Evolutionary conservation across 768 basidiomycete species (phyloP).

Genomic region (Ramaria sp.): DNA sequence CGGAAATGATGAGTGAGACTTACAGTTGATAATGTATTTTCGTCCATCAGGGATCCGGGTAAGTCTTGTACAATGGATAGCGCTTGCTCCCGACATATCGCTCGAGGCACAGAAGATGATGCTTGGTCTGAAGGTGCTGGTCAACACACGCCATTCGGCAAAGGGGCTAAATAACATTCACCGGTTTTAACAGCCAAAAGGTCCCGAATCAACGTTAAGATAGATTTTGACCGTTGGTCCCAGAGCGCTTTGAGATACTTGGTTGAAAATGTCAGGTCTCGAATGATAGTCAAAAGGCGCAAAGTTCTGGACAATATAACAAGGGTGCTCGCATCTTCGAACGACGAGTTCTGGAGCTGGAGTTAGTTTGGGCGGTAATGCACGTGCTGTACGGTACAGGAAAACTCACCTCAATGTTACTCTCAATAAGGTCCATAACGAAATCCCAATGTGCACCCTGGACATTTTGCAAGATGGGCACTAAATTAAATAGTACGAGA

Average conservation of each 20-base stretch:
- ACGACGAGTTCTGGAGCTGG: conserved; percentile 38
- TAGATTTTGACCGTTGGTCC: conserved; percentile 40
- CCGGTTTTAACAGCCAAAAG: conserved; percentile 45
- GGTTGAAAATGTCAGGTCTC: conserved; percentile 63
- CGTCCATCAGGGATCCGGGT: conserved; percentile 48
- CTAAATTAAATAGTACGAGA: conserved; percentile 59
- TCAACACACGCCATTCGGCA: background rate
- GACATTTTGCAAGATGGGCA: conserved; percentile 80
- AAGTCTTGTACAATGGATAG: conserved; percentile 59
- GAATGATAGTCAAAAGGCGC: conserved; percentile 50
- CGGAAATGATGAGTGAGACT: conserved; percentile 8
- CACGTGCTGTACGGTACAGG: background rate
- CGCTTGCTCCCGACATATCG: conserved; percentile 55
- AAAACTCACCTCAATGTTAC: conserved; percentile 66
- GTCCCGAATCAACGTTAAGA: conserved; percentile 51
- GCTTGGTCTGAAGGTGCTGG: conserved; percentile 11
- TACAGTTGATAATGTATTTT: conserved; percentile 56
- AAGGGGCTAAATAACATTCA: conserved; percentile 22
- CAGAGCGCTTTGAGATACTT: conserved; percentile 61
- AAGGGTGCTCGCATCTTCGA: conserved; percentile 46
- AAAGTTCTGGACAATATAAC: conserved; percentile 62
- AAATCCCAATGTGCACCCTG: conserved; percentile 88
- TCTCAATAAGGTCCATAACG: conserved; percentile 82
- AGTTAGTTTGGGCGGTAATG: background rate
- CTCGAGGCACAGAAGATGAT: conserved; percentile 42